Evolutionary conservation across 2,329 filamentous ascomycete species (phyloP).

Genomic region (Botrytis tulipae): DNA sequence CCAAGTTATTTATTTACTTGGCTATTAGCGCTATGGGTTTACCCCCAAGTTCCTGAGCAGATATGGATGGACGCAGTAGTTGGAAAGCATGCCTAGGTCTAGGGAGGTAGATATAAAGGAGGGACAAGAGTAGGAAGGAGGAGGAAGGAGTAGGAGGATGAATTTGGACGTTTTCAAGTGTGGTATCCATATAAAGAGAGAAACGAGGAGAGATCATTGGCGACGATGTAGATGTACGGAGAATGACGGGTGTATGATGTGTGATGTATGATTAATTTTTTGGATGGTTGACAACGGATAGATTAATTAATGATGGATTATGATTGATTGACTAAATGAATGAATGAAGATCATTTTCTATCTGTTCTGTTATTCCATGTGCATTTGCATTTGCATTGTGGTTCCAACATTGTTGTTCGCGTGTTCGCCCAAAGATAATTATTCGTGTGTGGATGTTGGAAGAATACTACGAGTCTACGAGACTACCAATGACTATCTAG

Average conservation of each 20-base stretch:
- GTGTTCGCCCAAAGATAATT: background rate
- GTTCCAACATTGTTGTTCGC: background rate
- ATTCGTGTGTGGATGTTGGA: background rate
- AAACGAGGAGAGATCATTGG: background rate
- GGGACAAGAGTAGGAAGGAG: background rate
- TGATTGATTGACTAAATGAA: background rate
- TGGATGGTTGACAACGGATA: background rate
- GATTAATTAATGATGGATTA: background rate
- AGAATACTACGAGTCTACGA: too few relatives aligned
- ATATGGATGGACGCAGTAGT: background rate
- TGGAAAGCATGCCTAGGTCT: background rate
- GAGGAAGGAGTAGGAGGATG: background rate
- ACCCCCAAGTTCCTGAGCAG: background rate
- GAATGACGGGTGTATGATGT: background rate
- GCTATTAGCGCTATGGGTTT: background rate
- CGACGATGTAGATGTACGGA: background rate
- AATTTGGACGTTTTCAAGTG: background rate
- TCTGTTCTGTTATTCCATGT: background rate
- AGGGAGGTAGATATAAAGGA: background rate
- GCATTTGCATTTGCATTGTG: background rate
- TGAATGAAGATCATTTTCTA: background rate
- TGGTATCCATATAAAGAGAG: background rate
- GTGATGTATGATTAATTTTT: background rate
- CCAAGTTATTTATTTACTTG: constrained; percentile 8
- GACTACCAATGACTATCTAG: too few relatives aligned